phyloP scores from a whole-genome alignment of 192 early-diverging fungal species.

The Backusella psychrophila region DNA sequence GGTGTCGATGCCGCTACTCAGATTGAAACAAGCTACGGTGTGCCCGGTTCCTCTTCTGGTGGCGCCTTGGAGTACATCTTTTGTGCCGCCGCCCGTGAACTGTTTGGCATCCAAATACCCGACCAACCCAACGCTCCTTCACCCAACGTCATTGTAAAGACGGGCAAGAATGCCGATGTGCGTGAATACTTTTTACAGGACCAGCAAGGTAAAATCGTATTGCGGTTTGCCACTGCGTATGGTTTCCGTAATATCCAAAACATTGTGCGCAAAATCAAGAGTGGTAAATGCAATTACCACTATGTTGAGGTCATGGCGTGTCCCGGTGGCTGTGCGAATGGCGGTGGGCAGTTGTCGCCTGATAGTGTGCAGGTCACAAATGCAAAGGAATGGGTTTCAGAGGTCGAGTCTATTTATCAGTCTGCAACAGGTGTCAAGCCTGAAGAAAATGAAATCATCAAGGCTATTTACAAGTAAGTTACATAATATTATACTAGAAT shows the following conservation, averaged over 20 bases:
- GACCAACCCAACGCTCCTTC: conserved; percentile 43
- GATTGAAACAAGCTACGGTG: conserved; percentile 39
- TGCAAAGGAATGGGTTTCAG: conserved; percentile 73
- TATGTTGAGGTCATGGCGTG: conserved; percentile 98
- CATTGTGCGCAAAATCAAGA: conserved; percentile 93
- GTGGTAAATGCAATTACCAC: conserved; percentile 71
- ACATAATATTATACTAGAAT: neutral
- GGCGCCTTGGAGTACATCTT: conserved; percentile 90
- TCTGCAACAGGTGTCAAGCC: conserved; percentile 50
- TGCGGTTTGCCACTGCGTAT: conserved; percentile 87
- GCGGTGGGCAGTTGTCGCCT: conserved; percentile 90
- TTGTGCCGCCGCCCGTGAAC: conserved; percentile 71
- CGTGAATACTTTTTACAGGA: conserved; percentile 61
- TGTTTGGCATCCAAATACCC: conserved; percentile 70
- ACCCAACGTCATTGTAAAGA: conserved; percentile 56
- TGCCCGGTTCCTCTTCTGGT: conserved; percentile 84
- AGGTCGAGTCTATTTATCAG: conserved; percentile 67
- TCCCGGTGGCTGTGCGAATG: conserved; percentile 95
- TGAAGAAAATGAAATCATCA: conserved; percentile 64
- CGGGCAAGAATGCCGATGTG: conserved; percentile 82
- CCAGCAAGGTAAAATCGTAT: conserved; percentile 45
- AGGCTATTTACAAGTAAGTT: conserved; percentile 59
- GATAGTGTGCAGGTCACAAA: conserved; percentile 26
- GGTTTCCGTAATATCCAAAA: conserved; percentile 99
- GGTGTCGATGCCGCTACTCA: conserved; percentile 12